phyloP scores from a whole-genome alignment of 352 stramenopile genomes.

The Phytophthora cajani region DNA sequence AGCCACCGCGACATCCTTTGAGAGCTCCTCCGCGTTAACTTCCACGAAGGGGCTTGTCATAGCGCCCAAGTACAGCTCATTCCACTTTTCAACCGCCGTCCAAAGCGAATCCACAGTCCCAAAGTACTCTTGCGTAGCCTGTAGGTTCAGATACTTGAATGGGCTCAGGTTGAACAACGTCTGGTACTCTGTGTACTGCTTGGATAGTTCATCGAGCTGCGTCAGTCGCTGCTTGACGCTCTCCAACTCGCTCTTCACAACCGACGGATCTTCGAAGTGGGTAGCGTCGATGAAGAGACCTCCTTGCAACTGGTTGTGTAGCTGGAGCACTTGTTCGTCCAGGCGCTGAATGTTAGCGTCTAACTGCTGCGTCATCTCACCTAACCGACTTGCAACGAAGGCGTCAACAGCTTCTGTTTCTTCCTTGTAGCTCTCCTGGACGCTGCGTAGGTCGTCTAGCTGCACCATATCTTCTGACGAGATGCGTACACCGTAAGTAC shows the following conservation, averaged over 20 bases:
- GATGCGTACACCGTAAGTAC: constrained; percentile 92
- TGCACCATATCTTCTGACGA: constrained; percentile 95
- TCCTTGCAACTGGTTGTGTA: constrained; percentile 82
- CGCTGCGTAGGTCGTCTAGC: constrained; percentile 86
- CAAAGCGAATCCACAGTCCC: constrained; percentile 87
- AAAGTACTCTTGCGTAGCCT: constrained; percentile 89
- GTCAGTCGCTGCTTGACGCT: constrained; percentile 82
- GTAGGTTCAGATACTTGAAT: constrained; percentile 92
- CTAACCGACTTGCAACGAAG: constrained; percentile 87
- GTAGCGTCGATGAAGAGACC: constrained; percentile 89
- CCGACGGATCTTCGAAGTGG: constrained; percentile 86
- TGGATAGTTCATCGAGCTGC: constrained; percentile 87
- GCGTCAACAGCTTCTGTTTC: constrained; percentile 86
- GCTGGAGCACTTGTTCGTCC: constrained; percentile 90
- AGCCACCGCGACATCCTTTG: constrained; percentile 84
- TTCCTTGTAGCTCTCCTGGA: constrained; percentile 90
- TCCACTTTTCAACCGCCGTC: constrained; percentile 88
- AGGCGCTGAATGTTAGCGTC: constrained; percentile 94
- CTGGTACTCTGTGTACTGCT: constrained; percentile 94
- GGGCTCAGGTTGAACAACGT: constrained; percentile 89
- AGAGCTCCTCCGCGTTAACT: constrained; percentile 89
- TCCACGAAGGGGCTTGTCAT: constrained; percentile 89
- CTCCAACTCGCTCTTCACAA: constrained; percentile 85
- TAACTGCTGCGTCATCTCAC: constrained; percentile 93
- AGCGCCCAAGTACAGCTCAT: constrained; percentile 72